Evolutionary conservation across 2,329 filamentous ascomycete species (phyloP).

Genomic region (Purpureocillium lavendulum): DNA sequence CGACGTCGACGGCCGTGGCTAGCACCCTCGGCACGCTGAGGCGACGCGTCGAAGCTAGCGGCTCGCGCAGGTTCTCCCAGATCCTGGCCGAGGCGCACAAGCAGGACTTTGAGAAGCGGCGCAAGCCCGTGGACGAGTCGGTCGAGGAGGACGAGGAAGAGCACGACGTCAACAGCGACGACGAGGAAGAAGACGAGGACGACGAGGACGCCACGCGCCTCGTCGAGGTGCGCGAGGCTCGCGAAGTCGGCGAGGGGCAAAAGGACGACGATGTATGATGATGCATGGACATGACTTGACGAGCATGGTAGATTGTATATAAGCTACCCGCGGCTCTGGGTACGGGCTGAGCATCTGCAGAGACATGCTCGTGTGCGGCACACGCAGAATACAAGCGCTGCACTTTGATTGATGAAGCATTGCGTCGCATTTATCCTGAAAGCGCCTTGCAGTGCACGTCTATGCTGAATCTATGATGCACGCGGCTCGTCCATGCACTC

Average conservation of each 20-base stretch:
- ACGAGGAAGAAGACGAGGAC: slow-evolving; percentile 15
- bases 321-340: no score
- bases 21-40: slow-evolving; percentile 15
- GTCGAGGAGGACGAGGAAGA: slow-evolving; percentile 14
- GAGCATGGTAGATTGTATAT: neutral
- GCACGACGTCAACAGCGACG: slow-evolving; percentile 25
- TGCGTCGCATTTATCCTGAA: neutral
- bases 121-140: slow-evolving; percentile 26
- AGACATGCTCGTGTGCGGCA: no score
- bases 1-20: slow-evolving; percentile 13
- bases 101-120: slow-evolving; percentile 84
- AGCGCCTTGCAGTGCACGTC: neutral
- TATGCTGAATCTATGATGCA: neutral
- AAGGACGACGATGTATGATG: slow-evolving; percentile 11
- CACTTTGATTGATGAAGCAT: no score
- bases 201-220: slow-evolving; percentile 8
- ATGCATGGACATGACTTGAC: neutral
- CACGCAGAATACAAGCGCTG: no score
- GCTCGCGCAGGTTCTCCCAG: slow-evolving; percentile 36
- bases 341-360: no score
- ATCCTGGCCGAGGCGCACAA: slow-evolving; percentile 79
- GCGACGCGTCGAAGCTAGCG: slow-evolving; percentile 22
- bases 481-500: no score
- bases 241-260: slow-evolving; percentile 3
- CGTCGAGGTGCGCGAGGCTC: slow-evolving; percentile 5